Base-by-base conservation (phyloP, 2,329 filamentous ascomycete genomes). In the Penicillium sp. region DNA sequence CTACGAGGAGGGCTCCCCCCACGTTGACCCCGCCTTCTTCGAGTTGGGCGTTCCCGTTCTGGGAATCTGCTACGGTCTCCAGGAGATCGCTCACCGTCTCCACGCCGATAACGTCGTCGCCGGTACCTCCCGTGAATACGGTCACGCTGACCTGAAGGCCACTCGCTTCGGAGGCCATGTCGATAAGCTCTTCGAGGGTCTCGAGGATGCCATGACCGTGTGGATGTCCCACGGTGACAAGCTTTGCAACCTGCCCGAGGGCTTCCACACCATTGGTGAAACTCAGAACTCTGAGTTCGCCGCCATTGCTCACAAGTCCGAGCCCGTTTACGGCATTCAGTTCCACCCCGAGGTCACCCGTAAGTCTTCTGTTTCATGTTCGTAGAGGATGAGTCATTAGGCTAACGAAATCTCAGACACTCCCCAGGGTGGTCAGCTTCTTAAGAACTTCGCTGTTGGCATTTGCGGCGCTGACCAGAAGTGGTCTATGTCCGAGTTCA, bases 151-250 rank as follows among this genome's bases (percentile, higher is more conserved):
- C 50, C 69, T 96, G 49, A 83, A 81, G 56, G 81, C 89, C 31
- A 77, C 85, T 62, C 77, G 76, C 62, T 80, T 85, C 61, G 72
- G 72, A 57, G 60, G 68, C 21, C 86, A 91, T 67, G 86, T 90
- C 63, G 88, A 96, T 71, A 81, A 83, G 45, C 85, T 97, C 21
- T 97, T 97, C 73, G 81, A 85, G 27, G 90, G 86, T 14, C 69
- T 96, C 10, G 88, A 86, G 55, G 86, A 90, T 57, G 78, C 84
- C 48, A 81, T 90, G 65, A 82, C 89, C 57, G 85, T 90, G 13
- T 93, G 85, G 82, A 97, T 97, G 92, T 89, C 85, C 62, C 93
- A 97, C 72, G 87, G 86, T 55, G 92, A 97, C 76, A 96, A 96
- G 80, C 83, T 97, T 10, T 82, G 82, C 38, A 78, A 82, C 52